phyloP scores from a whole-genome alignment of 345 rosid species.

The Erysimum cheiranthoides region DNA sequence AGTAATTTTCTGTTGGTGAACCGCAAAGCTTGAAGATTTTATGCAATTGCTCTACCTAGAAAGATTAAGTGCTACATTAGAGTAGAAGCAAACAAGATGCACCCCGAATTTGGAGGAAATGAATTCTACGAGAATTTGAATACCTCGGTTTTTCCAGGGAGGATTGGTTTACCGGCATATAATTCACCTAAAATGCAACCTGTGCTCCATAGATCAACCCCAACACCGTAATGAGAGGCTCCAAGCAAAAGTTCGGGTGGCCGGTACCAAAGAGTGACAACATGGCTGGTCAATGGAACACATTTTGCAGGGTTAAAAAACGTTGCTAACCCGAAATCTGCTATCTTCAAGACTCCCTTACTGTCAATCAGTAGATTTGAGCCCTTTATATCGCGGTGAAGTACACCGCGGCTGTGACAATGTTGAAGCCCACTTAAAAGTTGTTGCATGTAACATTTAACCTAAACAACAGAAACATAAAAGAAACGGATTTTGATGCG shows the following conservation, averaged over 20 bases:
- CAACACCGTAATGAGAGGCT: constrained; percentile 72
- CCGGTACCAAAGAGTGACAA: constrained; percentile 96
- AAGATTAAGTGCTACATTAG: constrained; percentile 10
- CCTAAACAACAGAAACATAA: constrained; percentile 53
- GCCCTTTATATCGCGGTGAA: constrained; percentile 94
- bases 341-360: constrained; percentile 85
- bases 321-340: constrained; percentile 91
- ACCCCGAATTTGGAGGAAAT: background rate
- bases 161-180: constrained; percentile 79
- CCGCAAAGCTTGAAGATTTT: constrained; percentile 95
- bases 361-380: constrained; percentile 87
- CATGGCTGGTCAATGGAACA: constrained; percentile 83
- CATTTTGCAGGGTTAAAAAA: constrained; percentile 62
- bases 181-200: constrained; percentile 96
- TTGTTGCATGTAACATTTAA: constrained; percentile 95
- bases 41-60: constrained; percentile 93
- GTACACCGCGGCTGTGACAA: constrained; percentile 79
- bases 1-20: constrained; percentile 83
- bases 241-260: constrained; percentile 97
- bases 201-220: constrained; percentile 93
- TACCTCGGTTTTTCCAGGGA: constrained; percentile 97
- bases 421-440: constrained; percentile 94
- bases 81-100: background rate
- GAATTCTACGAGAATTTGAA: constrained; percentile 3
- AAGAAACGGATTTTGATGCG: constrained; percentile 10